These are phyloP conservation scores for Sporothrix variecibatus DNA, from an alignment of 2,329 filamentous ascomycete genomes.

Conservation along the genomic window DNA sequence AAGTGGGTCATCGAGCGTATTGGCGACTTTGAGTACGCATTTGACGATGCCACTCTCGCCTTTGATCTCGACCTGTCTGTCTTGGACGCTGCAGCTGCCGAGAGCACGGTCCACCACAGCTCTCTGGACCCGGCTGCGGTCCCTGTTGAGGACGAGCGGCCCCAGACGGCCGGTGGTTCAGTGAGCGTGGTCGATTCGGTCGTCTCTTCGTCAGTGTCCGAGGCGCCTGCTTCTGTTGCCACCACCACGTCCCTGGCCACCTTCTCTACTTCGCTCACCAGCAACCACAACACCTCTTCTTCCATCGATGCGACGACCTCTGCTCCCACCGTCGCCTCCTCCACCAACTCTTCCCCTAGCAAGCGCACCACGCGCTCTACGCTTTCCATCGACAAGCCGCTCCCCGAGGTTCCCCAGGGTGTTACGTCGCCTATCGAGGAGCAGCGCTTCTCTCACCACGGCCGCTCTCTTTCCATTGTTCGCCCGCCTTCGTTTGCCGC, in stretches of 20 bases:
- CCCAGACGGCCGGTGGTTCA: slow-evolving; percentile 34
- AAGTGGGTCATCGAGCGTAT: slow-evolving; percentile 83
- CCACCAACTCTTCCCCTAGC: slow-evolving; percentile 30
- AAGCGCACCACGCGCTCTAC: slow-evolving; percentile 39
- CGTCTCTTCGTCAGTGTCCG: slow-evolving; percentile 39
- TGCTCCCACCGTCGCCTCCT: slow-evolving; percentile 38
- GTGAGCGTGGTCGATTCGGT: slow-evolving; percentile 38
- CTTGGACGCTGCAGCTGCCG: slow-evolving; percentile 47
- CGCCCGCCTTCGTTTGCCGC: slow-evolving; percentile 46
- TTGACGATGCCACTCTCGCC: slow-evolving; percentile 53
- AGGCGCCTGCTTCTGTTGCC: slow-evolving; percentile 11
- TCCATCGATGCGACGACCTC: slow-evolving; percentile 5
- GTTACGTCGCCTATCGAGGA: slow-evolving; percentile 47
- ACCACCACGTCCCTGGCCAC: slow-evolving; percentile 14
- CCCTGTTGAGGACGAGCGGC: slow-evolving; percentile 30
- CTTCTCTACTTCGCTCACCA: slow-evolving; percentile 5
- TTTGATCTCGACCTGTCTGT: slow-evolving; percentile 61
- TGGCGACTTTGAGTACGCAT: slow-evolving; percentile 87
- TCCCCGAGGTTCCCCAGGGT: slow-evolving; percentile 64
- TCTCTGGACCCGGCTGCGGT: slow-evolving; percentile 36
- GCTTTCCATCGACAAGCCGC: slow-evolving; percentile 64
- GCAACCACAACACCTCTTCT: slow-evolving; percentile 3
- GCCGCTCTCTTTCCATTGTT: slow-evolving; percentile 42
- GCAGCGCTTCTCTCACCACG: slow-evolving; percentile 30
- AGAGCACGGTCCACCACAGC: slow-evolving; percentile 35